Evolutionary conservation across 1,284 basidiomycete genomes (phyloP).

Genomic region (Tylopilus sp.): DNA sequence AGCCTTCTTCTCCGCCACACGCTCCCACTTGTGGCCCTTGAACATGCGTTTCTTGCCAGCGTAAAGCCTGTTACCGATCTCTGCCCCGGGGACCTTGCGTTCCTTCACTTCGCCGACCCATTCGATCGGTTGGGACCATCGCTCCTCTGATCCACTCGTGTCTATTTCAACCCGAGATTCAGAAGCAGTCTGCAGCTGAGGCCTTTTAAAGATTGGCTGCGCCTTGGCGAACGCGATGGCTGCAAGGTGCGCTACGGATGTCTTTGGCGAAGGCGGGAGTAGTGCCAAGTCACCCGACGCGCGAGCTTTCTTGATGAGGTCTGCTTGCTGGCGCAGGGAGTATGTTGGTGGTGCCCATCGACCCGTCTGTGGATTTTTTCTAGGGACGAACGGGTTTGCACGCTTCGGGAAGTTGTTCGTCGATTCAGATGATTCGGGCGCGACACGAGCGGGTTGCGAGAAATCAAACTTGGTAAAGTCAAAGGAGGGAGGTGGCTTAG

Average conservation of each 20-base stretch:
- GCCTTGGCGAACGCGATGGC: constrained; percentile 20
- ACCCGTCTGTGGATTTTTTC: constrained; percentile 52
- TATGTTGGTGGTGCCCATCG: constrained; percentile 66
- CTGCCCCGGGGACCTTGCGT: constrained; percentile 46
- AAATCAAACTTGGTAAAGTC: constrained; percentile 24
- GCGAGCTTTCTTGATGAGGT: constrained; percentile 66
- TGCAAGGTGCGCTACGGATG: constrained; percentile 18
- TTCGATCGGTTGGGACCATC: constrained; percentile 41
- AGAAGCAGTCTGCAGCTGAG: not conserved
- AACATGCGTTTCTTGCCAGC: constrained; percentile 74
- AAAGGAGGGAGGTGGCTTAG: constrained; percentile 27
- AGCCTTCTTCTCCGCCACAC: constrained; percentile 43
- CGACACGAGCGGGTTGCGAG: constrained; percentile 9
- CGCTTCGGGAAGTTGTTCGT: constrained; percentile 21
- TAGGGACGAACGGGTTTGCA: constrained; percentile 64
- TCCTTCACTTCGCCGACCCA: constrained; percentile 56
- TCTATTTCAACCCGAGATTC: not conserved
- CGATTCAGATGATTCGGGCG: constrained; percentile 3
- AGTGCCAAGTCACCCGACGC: constrained; percentile 48
- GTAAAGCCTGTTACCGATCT: constrained; percentile 60
- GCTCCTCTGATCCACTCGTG: constrained; percentile 15
- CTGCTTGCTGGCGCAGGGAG: constrained; percentile 70
- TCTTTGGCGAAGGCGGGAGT: constrained; percentile 63
- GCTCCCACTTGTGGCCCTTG: constrained; percentile 81
- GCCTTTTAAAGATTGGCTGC: constrained; percentile 14